Evolutionary conservation across 2,329 filamentous ascomycete species (phyloP).

Genomic region (Trichoderma brevicompactum): DNA sequence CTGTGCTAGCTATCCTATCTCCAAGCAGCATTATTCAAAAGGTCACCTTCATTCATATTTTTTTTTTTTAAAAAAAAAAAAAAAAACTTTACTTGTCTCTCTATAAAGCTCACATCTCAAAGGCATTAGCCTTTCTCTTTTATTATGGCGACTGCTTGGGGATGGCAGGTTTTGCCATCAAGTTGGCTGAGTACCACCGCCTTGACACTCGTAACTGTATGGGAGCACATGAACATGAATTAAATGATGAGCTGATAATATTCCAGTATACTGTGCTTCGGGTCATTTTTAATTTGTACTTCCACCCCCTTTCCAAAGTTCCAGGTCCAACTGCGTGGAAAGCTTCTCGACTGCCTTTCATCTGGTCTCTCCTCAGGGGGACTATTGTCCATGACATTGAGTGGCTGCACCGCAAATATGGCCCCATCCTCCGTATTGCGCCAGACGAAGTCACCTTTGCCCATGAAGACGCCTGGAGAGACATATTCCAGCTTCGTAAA

Average conservation of each 20-base stretch:
- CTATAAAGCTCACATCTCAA: not conserved
- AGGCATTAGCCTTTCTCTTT: not conserved
- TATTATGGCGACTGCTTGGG: conserved; percentile 7
- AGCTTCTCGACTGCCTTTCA: conserved; percentile 11
- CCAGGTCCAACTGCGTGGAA: conserved; percentile 18
- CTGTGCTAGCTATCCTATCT: too few relatives aligned
- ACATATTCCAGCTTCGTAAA: conserved; percentile 12
- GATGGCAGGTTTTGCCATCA: conserved; percentile 9
- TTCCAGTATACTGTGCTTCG: conserved; percentile 16
- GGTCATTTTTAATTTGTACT: conserved; percentile 14
- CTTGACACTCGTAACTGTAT: conserved; percentile 13
- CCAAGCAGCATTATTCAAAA: not conserved
- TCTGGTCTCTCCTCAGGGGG: conserved; percentile 18
- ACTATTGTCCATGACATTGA: conserved; percentile 10
- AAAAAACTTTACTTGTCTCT: not conserved
- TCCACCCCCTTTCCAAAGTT: conserved; percentile 19
- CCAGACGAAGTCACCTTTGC: conserved; percentile 27
- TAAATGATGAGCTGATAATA: not conserved
- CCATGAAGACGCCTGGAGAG: conserved; percentile 4
- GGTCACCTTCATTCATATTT: not conserved
- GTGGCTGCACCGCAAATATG: conserved; percentile 19
- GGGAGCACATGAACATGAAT: not conserved
- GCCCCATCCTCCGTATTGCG: conserved; percentile 25
- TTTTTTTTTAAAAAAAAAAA: too few relatives aligned
- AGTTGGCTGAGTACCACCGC: conserved; percentile 6